Conservation (phyloP, 2,329 filamentous ascomycete species). For the Nigrospora osmanthi region DNA sequence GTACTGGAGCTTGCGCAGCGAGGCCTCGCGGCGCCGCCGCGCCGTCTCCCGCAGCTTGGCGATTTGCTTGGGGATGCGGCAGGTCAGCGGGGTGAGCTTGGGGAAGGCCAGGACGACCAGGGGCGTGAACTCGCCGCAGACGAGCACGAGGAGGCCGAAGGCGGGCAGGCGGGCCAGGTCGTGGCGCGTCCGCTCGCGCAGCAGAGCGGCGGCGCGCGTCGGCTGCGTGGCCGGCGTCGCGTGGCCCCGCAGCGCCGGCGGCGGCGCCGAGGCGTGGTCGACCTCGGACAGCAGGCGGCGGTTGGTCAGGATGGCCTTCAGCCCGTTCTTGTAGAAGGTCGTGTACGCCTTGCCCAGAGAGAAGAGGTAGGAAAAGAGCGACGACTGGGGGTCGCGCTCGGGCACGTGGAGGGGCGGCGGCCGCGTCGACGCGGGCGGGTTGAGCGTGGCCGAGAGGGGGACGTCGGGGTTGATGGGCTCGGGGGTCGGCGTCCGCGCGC, state of each 20-base stretch:
- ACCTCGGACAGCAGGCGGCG: constrained; percentile 38
- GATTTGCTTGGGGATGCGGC: constrained; percentile 73
- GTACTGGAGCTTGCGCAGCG: constrained; percentile 35
- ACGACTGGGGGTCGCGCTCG: constrained; percentile 34
- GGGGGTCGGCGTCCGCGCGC: constrained; percentile 3
- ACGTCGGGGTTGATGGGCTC: constrained; percentile 1
- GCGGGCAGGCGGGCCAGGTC: constrained; percentile 73
- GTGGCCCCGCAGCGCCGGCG: constrained; percentile 8
- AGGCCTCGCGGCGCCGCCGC: constrained; percentile 41
- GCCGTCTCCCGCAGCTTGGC: constrained; percentile 43
- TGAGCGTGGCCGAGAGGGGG: constrained; percentile 36
- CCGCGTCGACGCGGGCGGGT: constrained; percentile 66
- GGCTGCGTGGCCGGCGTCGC: constrained; percentile 40
- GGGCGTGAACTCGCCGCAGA: constrained; percentile 84
- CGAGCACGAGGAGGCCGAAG: constrained; percentile 66
- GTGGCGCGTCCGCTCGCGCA: constrained; percentile 58
- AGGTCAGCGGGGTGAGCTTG: constrained; percentile 68
- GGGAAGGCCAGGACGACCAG: constrained; percentile 67
- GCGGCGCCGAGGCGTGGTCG: constrained; percentile 26
- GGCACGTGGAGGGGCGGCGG: constrained; percentile 64
- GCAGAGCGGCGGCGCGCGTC: constrained; percentile 62
- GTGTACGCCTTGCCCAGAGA: constrained; percentile 67
- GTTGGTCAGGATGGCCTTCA: constrained; percentile 69
- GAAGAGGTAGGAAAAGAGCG: constrained; percentile 45
- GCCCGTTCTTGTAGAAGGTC: constrained; percentile 79